Conservation (phyloP, 345 rosid genomes). For the Salix koriyanagi region DNA sequence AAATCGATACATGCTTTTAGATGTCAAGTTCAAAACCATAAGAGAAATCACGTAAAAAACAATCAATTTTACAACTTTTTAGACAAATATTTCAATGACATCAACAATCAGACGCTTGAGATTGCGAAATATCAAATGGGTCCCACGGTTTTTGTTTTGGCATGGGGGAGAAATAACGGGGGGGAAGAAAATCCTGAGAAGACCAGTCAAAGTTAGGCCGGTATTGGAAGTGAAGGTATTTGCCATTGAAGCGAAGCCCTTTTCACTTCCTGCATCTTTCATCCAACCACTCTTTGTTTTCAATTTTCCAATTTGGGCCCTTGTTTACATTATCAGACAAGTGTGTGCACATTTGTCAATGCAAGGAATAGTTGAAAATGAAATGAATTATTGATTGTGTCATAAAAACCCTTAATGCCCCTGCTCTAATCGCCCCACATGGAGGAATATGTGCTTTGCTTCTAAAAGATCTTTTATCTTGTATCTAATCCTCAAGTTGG, state of each 20-base stretch:
- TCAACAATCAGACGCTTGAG: neutral
- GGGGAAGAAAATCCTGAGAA: neutral
- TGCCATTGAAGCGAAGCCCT: neutral
- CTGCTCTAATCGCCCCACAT: too few relatives aligned
- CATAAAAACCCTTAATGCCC: too few relatives aligned
- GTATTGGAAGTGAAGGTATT: too few relatives aligned
- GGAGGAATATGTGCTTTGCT: too few relatives aligned
- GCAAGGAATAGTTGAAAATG: neutral
- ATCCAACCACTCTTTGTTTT: neutral
- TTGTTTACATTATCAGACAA: neutral
- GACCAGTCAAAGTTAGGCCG: slow-evolving; percentile 1
- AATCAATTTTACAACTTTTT: too few relatives aligned
- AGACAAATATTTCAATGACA: too few relatives aligned
- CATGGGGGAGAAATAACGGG: neutral
- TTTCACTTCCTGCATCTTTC: neutral
- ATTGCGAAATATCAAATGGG: neutral
- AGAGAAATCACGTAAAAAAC: too few relatives aligned
- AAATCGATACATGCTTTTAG: too few relatives aligned
- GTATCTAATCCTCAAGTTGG: too few relatives aligned
- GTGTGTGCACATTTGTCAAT: neutral
- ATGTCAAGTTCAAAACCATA: too few relatives aligned
- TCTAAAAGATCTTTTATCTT: too few relatives aligned
- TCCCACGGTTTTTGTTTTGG: neutral
- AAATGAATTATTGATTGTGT: too few relatives aligned
- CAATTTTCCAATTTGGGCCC: neutral